These are phyloP conservation scores for Populus simonii DNA, from an alignment of 345 rosid species.

Conservation along the genomic window DNA sequence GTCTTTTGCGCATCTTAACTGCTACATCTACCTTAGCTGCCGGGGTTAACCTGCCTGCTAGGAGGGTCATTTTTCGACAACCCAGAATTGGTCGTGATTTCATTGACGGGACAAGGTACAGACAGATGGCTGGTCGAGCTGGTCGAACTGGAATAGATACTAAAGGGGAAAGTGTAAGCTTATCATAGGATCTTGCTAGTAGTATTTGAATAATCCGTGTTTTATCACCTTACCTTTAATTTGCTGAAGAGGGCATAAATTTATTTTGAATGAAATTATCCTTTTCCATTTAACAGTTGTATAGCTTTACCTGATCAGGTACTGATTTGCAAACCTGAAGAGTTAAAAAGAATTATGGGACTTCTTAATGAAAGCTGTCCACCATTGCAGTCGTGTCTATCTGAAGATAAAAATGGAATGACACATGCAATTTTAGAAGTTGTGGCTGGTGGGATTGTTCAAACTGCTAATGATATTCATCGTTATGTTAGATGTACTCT, in stretches of 20 bases:
- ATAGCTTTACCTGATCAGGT: constrained; percentile 46
- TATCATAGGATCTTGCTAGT: background rate
- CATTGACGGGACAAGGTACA: constrained; percentile 95
- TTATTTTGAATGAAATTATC: background rate
- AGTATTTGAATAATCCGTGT: background rate
- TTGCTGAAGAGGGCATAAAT: background rate
- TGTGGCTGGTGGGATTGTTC: constrained; percentile 97
- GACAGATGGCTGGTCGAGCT: constrained; percentile 99
- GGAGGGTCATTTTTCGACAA: constrained; percentile 97
- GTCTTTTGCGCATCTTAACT: constrained; percentile 83
- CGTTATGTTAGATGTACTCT: constrained; percentile 96
- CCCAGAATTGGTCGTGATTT: constrained; percentile 95
- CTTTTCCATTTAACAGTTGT: background rate
- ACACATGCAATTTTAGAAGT: constrained; percentile 98
- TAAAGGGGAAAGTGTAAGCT: constrained; percentile 94
- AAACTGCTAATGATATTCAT: constrained; percentile 84
- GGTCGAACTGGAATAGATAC: constrained; percentile 99
- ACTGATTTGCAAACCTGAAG: constrained; percentile 80
- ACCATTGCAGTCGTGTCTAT: constrained; percentile 87
- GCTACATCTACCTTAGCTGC: constrained; percentile 99
- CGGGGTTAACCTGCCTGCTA: constrained; percentile 95
- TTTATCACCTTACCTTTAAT: background rate
- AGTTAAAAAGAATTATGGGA: constrained; percentile 73
- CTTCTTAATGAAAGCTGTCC: constrained; percentile 82
- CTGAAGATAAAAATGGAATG: constrained; percentile 99